Evolutionary conservation across 2,329 filamentous ascomycete species (phyloP).

Genomic region (Talaromyces sp.): DNA sequence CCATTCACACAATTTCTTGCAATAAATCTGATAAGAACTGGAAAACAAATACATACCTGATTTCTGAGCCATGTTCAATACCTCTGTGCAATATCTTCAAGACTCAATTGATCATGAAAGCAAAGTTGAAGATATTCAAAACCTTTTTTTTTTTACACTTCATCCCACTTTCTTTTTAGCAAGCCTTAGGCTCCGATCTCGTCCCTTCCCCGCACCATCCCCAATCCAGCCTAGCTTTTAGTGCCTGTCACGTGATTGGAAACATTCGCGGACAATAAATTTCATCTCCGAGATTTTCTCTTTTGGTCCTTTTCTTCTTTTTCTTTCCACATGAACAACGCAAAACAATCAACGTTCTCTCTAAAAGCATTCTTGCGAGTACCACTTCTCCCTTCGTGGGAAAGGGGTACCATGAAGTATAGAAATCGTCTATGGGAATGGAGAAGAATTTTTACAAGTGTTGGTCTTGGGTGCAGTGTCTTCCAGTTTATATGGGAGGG

Average conservation of each 20-base stretch:
- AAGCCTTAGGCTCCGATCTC: background rate
- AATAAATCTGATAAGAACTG: slow-evolving; percentile 10
- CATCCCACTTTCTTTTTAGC: slow-evolving; percentile 16
- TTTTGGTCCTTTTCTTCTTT: slow-evolving; percentile 20
- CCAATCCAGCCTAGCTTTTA: slow-evolving; percentile 2
- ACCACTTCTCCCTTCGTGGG: slow-evolving; percentile 29
- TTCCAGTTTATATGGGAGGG: slow-evolving; percentile 49
- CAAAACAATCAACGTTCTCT: slow-evolving; percentile 51
- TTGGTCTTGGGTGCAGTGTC: slow-evolving; percentile 59
- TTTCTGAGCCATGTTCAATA: slow-evolving; percentile 35
- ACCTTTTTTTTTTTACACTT: slow-evolving; percentile 1
- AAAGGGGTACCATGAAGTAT: slow-evolving; percentile 49
- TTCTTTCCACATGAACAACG: slow-evolving; percentile 54
- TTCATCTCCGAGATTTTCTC: background rate
- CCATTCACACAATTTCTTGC: background rate
- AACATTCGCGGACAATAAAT: slow-evolving; percentile 4
- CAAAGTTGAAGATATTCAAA: background rate
- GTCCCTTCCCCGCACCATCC: slow-evolving; percentile 19
- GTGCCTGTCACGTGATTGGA: background rate
- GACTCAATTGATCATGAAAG: background rate
- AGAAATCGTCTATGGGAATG: slow-evolving; percentile 58
- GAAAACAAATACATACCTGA: slow-evolving; percentile 31
- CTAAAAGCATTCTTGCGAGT: slow-evolving; percentile 57
- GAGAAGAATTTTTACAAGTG: slow-evolving; percentile 44
- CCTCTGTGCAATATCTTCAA: background rate